Conservation (phyloP, 495 filamentous ascomycete genomes). For the Annulohypoxylon moriforme region DNA sequence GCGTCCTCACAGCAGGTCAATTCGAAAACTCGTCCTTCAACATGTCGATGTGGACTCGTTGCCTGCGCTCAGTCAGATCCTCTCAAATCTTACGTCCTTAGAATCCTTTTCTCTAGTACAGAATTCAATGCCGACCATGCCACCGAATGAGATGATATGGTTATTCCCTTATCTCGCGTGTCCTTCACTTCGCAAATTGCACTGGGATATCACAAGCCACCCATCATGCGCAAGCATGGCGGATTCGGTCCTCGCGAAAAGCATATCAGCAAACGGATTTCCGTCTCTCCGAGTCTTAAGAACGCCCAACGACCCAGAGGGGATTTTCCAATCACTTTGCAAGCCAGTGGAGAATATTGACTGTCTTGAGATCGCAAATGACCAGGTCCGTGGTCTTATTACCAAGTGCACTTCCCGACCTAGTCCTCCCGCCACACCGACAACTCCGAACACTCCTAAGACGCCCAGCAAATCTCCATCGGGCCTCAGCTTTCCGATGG, state of each 20-base stretch:
- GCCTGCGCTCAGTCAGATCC: slow-evolving; percentile 77
- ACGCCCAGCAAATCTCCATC: slow-evolving; percentile 43
- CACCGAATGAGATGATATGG: slow-evolving; percentile 70
- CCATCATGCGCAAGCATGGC: slow-evolving; percentile 60
- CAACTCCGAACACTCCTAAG: slow-evolving; percentile 43
- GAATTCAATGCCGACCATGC: slow-evolving; percentile 68
- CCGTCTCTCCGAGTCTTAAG: slow-evolving; percentile 75
- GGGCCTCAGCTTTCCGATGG: slow-evolving; percentile 44
- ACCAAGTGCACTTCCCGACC: slow-evolving; percentile 42
- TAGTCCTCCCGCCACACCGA: slow-evolving; percentile 40
- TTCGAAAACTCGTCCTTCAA: slow-evolving; percentile 71
- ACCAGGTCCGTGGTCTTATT: slow-evolving; percentile 53
- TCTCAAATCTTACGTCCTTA: slow-evolving; percentile 72
- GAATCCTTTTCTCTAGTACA: slow-evolving; percentile 78
- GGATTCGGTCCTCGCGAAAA: slow-evolving; percentile 76
- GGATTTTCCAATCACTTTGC: slow-evolving; percentile 76
- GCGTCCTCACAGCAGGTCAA: slow-evolving; percentile 63
- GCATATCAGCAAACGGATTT: slow-evolving; percentile 76
- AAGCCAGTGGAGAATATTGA: slow-evolving; percentile 60
- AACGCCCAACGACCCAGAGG: slow-evolving; percentile 79
- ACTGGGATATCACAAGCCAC: slow-evolving; percentile 80
- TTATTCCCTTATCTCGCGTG: slow-evolving; percentile 77
- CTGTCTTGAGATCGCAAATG: slow-evolving; percentile 48
- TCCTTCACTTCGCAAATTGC: slow-evolving; percentile 70
- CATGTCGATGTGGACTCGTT: slow-evolving; percentile 73